Percentiles rank a stretch among this genome's conserved stretches.
Evolutionary conservation across 2,329 filamentous ascomycete species (phyloP).

Genomic region (Hortaea werneckii): DNA sequence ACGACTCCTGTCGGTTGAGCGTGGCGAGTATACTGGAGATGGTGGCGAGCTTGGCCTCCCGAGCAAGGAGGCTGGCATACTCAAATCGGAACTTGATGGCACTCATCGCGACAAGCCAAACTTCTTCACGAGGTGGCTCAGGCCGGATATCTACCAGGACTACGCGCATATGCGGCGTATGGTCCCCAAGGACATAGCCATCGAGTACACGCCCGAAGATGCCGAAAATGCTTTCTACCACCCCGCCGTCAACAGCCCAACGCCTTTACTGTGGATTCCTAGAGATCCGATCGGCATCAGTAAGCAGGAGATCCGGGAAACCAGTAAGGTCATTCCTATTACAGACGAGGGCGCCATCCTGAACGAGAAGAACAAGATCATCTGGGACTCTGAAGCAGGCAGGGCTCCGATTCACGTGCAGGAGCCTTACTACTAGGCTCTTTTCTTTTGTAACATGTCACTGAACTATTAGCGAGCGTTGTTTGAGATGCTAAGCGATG

Average conservation of each 20-base stretch:
- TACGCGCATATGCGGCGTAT: slow-evolving; percentile 61
- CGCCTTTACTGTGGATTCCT: slow-evolving; percentile 77
- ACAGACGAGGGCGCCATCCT: slow-evolving; percentile 67
- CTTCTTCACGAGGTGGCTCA: slow-evolving; percentile 58
- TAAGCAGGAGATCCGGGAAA: slow-evolving; percentile 65
- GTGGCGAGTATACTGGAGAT: slow-evolving; percentile 19
- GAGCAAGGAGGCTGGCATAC: background rate
- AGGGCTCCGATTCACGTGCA: slow-evolving; percentile 50
- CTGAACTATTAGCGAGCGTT: too few species aligned
- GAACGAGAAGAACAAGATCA: slow-evolving; percentile 58
- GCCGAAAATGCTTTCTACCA: slow-evolving; percentile 64
- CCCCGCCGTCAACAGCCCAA: slow-evolving; percentile 52
- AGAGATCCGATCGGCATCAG: slow-evolving; percentile 64
- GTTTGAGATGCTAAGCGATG: too few species aligned
- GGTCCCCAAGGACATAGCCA: slow-evolving; percentile 50
- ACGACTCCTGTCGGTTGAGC: slow-evolving; percentile 25
- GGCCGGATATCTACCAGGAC: slow-evolving; percentile 66
- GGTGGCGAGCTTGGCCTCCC: slow-evolving; percentile 1
- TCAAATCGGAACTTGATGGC: background rate
- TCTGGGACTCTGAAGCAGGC: slow-evolving; percentile 47
- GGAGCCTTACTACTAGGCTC: slow-evolving; percentile 40
- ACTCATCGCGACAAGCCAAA: slow-evolving; percentile 42
- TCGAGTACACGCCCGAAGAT: slow-evolving; percentile 51
- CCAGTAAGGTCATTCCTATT: slow-evolving; percentile 61
- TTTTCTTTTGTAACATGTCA: too few species aligned